These are phyloP conservation scores for Clarireedia paspali DNA, from an alignment of 2,329 filamentous ascomycete species.

Conservation along the genomic window DNA sequence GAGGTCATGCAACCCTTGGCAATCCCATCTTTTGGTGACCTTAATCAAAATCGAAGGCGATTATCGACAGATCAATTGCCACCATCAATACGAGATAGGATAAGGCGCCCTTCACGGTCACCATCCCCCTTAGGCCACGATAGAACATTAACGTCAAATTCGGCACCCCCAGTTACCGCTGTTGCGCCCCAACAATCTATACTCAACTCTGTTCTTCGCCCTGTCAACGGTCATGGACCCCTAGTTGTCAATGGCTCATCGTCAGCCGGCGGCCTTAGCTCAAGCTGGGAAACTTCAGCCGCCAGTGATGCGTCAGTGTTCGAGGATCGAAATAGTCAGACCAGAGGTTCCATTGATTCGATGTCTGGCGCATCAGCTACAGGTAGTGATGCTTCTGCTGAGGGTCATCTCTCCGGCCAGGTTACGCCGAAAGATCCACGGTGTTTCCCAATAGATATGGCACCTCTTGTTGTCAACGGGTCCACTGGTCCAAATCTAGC, in stretches of 20 bases:
- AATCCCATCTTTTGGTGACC: conserved; percentile 29
- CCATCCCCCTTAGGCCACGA: conserved; percentile 30
- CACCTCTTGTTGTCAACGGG: conserved; percentile 25
- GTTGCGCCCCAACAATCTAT: conserved; percentile 20
- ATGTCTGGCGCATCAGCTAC: conserved; percentile 21
- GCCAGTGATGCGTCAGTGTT: conserved; percentile 20
- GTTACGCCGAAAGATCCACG: conserved; percentile 21
- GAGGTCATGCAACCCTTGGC: conserved; percentile 16
- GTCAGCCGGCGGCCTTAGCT: background rate
- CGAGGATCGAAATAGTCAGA: conserved; percentile 19
- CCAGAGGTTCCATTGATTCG: conserved; percentile 23
- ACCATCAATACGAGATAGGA: conserved; percentile 27
- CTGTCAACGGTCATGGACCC: conserved; percentile 23
- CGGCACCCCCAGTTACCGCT: conserved; percentile 17
- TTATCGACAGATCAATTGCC: conserved; percentile 29
- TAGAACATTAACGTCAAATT: conserved; percentile 23
- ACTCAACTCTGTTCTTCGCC: conserved; percentile 22
- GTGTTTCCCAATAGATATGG: conserved; percentile 11
- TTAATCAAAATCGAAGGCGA: conserved; percentile 20
- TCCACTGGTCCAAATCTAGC: conserved; percentile 5
- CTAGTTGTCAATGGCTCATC: conserved; percentile 28
- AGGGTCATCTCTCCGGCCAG: conserved; percentile 21
- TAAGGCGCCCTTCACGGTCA: conserved; percentile 27
- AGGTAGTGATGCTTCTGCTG: conserved; percentile 19
- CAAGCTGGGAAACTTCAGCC: conserved; percentile 7